Evolutionary conservation across 73 alveolate genomes (phyloP).

Genomic region (Tetrahymena malaccensis): DNA sequence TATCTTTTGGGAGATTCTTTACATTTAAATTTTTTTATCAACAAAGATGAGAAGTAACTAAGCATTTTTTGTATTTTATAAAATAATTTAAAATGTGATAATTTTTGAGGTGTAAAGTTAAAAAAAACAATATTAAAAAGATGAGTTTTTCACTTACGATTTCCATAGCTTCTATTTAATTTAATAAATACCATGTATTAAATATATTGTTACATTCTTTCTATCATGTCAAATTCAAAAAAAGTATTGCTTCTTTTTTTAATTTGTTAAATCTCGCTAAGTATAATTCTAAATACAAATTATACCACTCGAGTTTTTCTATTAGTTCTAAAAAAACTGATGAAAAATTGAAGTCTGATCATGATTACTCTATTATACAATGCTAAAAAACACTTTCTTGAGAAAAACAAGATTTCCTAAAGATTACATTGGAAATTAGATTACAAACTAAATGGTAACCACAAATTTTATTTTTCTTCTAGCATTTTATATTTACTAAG

Average conservation of each 20-base stretch:
- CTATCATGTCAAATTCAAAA: neutral
- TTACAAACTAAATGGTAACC: neutral
- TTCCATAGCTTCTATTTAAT: neutral
- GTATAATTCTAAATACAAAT: neutral
- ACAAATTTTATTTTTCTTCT: neutral
- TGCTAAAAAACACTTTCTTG: neutral
- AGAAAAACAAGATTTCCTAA: too few relatives aligned
- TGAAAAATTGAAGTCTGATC: neutral
- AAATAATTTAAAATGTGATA: neutral
- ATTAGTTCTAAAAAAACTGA: neutral
- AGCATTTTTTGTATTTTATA: neutral
- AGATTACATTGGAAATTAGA: too few relatives aligned
- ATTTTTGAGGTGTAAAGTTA: too few relatives aligned
- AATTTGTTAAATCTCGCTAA: too few relatives aligned
- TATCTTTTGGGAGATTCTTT: neutral
- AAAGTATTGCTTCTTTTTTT: neutral
- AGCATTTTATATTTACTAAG: neutral
- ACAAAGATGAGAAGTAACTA: neutral
- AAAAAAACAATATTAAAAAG: neutral
- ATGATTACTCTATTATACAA: neutral
- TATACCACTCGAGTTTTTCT: neutral
- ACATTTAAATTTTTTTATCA: neutral
- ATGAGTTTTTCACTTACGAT: too few relatives aligned
- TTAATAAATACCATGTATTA: neutral
- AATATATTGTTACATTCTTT: neutral